Evolutionary conservation across 306 rosid species (phyloP), one percentile per base, ranked within the genome.

Genomic region (Ammopiptanthus mongolicus): DNA sequence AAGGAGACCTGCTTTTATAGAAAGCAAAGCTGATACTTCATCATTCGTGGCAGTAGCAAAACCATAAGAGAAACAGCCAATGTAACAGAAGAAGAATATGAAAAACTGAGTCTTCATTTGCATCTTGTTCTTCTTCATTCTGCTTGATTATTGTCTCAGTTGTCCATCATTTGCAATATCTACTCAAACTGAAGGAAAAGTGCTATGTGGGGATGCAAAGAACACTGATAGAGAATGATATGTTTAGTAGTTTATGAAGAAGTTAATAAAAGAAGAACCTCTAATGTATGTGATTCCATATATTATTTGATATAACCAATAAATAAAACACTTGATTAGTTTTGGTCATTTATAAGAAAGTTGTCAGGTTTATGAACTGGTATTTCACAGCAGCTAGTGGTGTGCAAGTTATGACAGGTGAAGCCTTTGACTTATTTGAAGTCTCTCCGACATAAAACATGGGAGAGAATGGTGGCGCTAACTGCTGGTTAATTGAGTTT

Each of bases 401-500:
- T 81, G 65, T 69, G 83, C 67, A 78, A 51, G 53, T 81, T 86
- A 78, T 86, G 86, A 84, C 85, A 50, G 84, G 78, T 73, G 79
- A 81, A 65, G 83, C 65, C 87, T 90, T 92, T 97, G 89, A 84
- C 57, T 83, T 85, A 85, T 84, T 86, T 83, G 86, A 79, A 90
- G 86, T 83, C 88, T 84, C 87, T 85, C 91, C 92, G 89, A 92
- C 98, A 92, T 75, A 68, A 87, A 84, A 92, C 92, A 90, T 92
- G 96, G 93, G 81, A 84, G 73, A 89, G 93, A 92, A 90, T 92
- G 88, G 88, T 87, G 89, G 47, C 42, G 55, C 64, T 77, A 77
- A 56, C 5, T 65, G 69, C 42, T 68, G 58, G 51, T 75, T 41
- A 41, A 41, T 41, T 66, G 60, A 58, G 68, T 83, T 87, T 75